A percentile compares a stretch with the other conserved stretches of the same genome.
These are phyloP conservation scores for Sisymbrium altissimum DNA, from an alignment of 345 rosid genomes.

Conservation along the genomic window DNA sequence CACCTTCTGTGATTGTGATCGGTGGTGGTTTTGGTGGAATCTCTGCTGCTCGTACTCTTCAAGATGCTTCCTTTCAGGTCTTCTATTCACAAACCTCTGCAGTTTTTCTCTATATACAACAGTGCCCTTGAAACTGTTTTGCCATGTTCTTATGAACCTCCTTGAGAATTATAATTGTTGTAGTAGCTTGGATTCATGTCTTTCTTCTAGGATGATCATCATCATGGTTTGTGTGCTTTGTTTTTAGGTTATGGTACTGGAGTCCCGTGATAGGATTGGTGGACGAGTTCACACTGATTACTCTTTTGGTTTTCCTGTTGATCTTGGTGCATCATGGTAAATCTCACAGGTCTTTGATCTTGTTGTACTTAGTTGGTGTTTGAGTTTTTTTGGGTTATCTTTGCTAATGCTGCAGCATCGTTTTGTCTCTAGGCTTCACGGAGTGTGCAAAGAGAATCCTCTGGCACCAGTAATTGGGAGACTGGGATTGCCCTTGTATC, in stretches of 20 bases:
- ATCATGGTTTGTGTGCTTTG: neutral
- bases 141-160: neutral
- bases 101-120: neutral
- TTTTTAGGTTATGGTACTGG: slow-evolving; percentile 68
- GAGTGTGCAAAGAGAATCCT: slow-evolving; percentile 93
- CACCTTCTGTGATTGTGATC: slow-evolving; percentile 87
- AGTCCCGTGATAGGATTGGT: slow-evolving; percentile 84
- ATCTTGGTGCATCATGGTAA: slow-evolving; percentile 98
- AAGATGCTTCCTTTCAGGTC: slow-evolving; percentile 92
- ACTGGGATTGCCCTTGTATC: slow-evolving; percentile 81
- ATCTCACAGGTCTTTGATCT: neutral
- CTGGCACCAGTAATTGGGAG: slow-evolving; percentile 84
- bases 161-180: neutral
- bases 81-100: neutral
- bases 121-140: neutral
- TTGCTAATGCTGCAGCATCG: neutral
- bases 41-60: slow-evolving; percentile 89
- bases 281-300: slow-evolving; percentile 81
- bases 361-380: neutral
- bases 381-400: neutral
- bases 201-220: neutral
- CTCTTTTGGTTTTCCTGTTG: slow-evolving; percentile 91
- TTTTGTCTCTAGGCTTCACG: slow-evolving; percentile 70
- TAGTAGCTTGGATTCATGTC: neutral
- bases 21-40: slow-evolving; percentile 92